These are phyloP conservation scores for Neofusicoccum cordaticola DNA, from an alignment of 2,329 filamentous ascomycete genomes.

Conservation along the genomic window DNA sequence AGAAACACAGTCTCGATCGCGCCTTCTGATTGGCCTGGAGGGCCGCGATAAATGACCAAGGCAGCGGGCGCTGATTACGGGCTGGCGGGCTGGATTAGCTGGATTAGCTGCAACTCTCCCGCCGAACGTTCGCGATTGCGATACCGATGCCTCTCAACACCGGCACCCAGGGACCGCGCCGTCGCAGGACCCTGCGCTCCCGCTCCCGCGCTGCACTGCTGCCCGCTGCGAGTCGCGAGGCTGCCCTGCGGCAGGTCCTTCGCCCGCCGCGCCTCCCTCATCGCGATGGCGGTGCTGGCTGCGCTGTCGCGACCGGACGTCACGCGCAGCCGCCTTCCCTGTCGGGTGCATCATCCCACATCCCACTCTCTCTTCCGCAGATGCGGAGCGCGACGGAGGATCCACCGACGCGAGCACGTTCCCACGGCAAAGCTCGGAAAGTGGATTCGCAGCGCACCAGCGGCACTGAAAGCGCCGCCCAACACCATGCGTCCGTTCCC, in stretches of 20 bases:
- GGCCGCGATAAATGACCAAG: conserved; percentile 9
- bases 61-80: conserved; percentile 9
- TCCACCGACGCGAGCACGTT: conserved; percentile 9
- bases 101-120: conserved; percentile 13
- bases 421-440: conserved; percentile 12
- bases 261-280: too few species aligned
- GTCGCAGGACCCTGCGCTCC: conserved; percentile 5
- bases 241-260: too few species aligned
- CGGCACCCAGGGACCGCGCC: conserved; percentile 8
- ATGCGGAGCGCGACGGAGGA: conserved; percentile 14
- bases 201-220: background rate
- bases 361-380: conserved; percentile 4
- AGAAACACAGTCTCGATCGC: conserved; percentile 4
- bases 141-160: background rate
- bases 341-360: background rate
- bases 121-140: background rate
- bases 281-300: background rate
- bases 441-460: conserved; percentile 7
- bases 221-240: background rate
- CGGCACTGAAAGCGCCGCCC: background rate
- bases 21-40: conserved; percentile 1
- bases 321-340: background rate
- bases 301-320: background rate
- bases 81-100: conserved; percentile 2
- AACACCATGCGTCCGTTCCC: conserved; percentile 9